phyloP scores from a whole-genome alignment of 345 rosid genomes.

The Mercurialis annua region DNA sequence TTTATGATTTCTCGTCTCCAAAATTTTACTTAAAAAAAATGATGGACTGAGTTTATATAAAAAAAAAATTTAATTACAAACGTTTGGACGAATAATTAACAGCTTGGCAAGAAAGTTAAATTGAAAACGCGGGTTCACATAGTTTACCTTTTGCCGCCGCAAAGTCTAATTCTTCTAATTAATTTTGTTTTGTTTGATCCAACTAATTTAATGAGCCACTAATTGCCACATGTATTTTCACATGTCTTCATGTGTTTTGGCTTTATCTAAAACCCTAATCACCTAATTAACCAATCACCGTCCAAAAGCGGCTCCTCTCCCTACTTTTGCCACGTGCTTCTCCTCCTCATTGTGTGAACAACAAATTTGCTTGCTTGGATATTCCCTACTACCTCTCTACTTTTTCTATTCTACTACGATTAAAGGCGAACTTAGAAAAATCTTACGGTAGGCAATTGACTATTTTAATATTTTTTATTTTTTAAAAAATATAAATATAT shows the following conservation, averaged over 20 bases:
- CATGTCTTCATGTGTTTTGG: constrained; percentile 39
- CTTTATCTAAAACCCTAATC: constrained; percentile 3
- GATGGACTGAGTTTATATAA: too few species aligned
- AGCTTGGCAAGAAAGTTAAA: constrained; percentile 1
- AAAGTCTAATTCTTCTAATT: constrained; percentile 2
- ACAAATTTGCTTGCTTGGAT: neutral
- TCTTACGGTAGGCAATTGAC: too few species aligned
- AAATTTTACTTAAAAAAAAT: too few species aligned
- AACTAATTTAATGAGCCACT: constrained; percentile 10
- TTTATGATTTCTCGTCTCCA: too few species aligned
- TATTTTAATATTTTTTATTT: too few species aligned
- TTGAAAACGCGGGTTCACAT: constrained; percentile 8
- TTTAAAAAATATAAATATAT: too few species aligned
- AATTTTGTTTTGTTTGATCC: neutral
- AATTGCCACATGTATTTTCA: constrained; percentile 41
- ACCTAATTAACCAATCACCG: constrained; percentile 17
- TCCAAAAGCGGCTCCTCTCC: constrained; percentile 33
- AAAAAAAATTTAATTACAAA: too few species aligned
- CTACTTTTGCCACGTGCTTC: constrained; percentile 35
- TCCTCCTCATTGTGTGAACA: neutral
- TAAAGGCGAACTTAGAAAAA: too few species aligned
- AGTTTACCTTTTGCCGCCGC: constrained; percentile 17
- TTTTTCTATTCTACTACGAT: too few species aligned
- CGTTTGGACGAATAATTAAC: neutral
- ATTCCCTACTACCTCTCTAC: too few species aligned